These are phyloP conservation scores for Schizophyllum commune DNA, from an alignment of 1,284 basidiomycete genomes.

Conservation along the genomic window DNA sequence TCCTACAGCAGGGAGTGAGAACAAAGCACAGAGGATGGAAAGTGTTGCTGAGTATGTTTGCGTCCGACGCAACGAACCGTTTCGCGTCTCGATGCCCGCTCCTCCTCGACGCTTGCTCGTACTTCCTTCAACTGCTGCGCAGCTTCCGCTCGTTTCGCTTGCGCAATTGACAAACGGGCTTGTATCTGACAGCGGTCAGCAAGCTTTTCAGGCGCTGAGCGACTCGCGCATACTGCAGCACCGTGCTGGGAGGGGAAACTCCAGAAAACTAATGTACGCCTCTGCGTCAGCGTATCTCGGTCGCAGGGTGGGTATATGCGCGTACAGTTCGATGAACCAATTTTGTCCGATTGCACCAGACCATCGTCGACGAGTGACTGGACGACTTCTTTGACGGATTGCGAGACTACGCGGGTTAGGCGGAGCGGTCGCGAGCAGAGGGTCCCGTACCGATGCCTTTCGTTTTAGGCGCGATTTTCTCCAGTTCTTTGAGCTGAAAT, in stretches of 20 bases:
- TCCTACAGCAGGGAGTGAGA: conserved; percentile 30
- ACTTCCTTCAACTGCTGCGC: conserved; percentile 44
- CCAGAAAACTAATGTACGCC: conserved; percentile 67
- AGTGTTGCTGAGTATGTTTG: not conserved
- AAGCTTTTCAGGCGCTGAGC: not conserved
- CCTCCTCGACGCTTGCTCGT: conserved; percentile 37
- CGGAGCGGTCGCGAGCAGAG: conserved; percentile 8
- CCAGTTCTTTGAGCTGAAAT: conserved; percentile 75
- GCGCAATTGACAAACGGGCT: conserved; percentile 47
- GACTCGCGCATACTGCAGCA: conserved; percentile 44
- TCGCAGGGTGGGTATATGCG: conserved; percentile 13
- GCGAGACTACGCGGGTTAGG: conserved; percentile 48
- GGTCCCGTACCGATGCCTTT: conserved; percentile 34
- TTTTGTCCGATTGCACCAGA: conserved; percentile 79
- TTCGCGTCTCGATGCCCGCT: conserved; percentile 52
- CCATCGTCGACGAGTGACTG: conserved; percentile 80
- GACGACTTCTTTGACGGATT: conserved; percentile 83
- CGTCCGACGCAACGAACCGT: conserved; percentile 40
- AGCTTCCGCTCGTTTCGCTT: conserved; percentile 38
- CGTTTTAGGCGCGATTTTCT: conserved; percentile 32
- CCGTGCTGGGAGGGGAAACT: conserved; percentile 85
- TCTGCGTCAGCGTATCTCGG: not conserved
- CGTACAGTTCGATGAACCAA: conserved; percentile 86
- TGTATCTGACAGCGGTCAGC: conserved; percentile 26
- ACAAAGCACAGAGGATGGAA: not conserved